Percentiles rank a stretch among this genome's conserved stretches.
Evolutionary conservation across 2,329 filamentous ascomycete genomes (phyloP).

Genomic region (Trichoderma semiorbis): DNA sequence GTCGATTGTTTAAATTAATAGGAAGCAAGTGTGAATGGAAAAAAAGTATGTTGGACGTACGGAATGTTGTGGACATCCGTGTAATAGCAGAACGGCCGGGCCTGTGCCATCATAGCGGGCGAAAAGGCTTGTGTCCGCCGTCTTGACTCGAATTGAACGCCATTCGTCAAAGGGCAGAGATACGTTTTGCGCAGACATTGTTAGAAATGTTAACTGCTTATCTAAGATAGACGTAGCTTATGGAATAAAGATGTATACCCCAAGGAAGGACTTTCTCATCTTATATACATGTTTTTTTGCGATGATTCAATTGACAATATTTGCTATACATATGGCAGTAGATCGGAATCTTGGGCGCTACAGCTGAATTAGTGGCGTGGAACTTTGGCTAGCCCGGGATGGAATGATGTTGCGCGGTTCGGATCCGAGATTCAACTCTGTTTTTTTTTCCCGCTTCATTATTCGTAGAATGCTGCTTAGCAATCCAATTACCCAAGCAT

Average conservation of each 20-base stretch:
- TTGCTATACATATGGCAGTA: background rate
- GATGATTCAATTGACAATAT: background rate
- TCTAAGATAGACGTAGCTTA: background rate
- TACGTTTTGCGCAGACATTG: background rate
- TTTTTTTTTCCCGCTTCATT: background rate
- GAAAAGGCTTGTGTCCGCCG: background rate
- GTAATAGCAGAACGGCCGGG: background rate
- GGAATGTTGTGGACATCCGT: slow-evolving; percentile 6
- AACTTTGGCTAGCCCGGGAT: background rate
- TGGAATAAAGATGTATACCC: background rate
- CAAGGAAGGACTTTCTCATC: background rate
- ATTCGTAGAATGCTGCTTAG: background rate
- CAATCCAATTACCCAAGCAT: background rate
- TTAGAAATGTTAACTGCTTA: background rate
- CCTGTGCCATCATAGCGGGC: background rate
- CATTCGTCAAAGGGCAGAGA: slow-evolving; percentile 4
- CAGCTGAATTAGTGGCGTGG: background rate
- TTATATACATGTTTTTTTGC: background rate
- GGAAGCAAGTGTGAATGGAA: background rate
- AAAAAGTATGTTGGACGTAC: background rate
- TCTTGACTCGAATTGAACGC: slow-evolving; percentile 4
- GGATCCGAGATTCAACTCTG: background rate
- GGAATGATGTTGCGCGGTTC: background rate
- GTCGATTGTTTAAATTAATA: too few relatives aligned
- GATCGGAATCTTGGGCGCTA: background rate